These are phyloP conservation scores for Oldenlandia corymbosa DNA, from an alignment of 257 asterid genomes.

Conservation along the genomic window DNA sequence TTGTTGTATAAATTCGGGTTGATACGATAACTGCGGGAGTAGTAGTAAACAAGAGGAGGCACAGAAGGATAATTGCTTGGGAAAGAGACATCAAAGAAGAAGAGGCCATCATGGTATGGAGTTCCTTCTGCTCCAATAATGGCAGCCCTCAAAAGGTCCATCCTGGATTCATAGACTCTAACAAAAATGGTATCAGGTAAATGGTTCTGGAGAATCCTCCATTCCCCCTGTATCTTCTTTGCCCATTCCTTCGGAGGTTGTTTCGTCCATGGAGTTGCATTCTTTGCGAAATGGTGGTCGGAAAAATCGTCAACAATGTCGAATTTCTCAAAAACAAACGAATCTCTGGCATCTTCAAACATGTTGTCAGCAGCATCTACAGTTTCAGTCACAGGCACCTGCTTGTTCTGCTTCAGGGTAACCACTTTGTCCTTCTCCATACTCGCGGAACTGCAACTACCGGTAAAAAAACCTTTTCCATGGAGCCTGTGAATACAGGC, in stretches of 20 bases:
- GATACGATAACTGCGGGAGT: conserved; percentile 87
- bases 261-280: too few species aligned
- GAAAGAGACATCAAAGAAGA: conserved; percentile 81
- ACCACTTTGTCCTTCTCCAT: too few species aligned
- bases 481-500: too few species aligned
- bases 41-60: conserved; percentile 93
- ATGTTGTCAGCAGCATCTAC: too few species aligned
- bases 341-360: too few species aligned
- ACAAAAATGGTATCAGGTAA: conserved; percentile 83
- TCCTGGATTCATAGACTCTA: conserved; percentile 79
- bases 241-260: conserved; percentile 74
- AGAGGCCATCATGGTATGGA: conserved; percentile 95
- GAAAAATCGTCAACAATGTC: too few species aligned
- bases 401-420: too few species aligned
- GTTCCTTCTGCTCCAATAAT: conserved; percentile 96
- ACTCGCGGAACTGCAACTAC: too few species aligned
- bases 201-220: conserved; percentile 83
- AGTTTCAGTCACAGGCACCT: too few species aligned
- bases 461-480: too few species aligned
- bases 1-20: conserved; percentile 75
- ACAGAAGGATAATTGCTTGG: conserved; percentile 70
- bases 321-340: too few species aligned
- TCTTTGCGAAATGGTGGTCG: too few species aligned
- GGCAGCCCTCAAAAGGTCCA: conserved; percentile 94
- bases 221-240: conserved; percentile 86